Evolutionary conservation across 805 yeast species (phyloP).

Genomic region (Kodamaea kaohsiungensis): DNA sequence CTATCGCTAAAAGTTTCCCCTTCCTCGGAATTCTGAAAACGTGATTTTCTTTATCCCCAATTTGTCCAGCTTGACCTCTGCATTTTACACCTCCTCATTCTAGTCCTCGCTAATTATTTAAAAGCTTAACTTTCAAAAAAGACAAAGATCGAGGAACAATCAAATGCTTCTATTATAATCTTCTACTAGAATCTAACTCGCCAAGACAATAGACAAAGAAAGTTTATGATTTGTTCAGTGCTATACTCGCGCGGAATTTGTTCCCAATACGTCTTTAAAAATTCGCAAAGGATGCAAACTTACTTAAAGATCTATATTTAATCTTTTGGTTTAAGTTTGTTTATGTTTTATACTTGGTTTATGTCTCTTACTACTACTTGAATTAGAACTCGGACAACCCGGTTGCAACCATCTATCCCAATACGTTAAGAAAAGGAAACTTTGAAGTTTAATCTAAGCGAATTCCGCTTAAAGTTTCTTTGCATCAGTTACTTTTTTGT

Average conservation of each 20-base stretch:
- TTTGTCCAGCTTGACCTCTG: too few species aligned
- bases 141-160: not conserved
- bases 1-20: too few species aligned
- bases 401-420: not conserved
- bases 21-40: too few species aligned
- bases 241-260: not conserved
- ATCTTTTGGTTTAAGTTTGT: not conserved
- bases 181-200: not conserved
- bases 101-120: too few species aligned
- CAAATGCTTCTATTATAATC: not conserved
- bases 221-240: too few species aligned
- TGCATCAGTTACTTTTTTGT: not conserved
- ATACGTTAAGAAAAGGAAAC: not conserved
- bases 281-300: not conserved
- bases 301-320: not conserved
- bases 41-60: too few species aligned
- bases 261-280: not conserved
- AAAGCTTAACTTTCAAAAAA: too few species aligned
- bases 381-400: not conserved
- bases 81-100: too few species aligned
- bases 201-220: not conserved
- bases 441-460: not conserved
- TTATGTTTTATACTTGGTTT: not conserved
- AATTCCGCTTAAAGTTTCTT: not conserved
- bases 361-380: not conserved